Evolutionary conservation across 495 filamentous ascomycete species (phyloP).

Genomic region (Lophiostoma macrostomum): DNA sequence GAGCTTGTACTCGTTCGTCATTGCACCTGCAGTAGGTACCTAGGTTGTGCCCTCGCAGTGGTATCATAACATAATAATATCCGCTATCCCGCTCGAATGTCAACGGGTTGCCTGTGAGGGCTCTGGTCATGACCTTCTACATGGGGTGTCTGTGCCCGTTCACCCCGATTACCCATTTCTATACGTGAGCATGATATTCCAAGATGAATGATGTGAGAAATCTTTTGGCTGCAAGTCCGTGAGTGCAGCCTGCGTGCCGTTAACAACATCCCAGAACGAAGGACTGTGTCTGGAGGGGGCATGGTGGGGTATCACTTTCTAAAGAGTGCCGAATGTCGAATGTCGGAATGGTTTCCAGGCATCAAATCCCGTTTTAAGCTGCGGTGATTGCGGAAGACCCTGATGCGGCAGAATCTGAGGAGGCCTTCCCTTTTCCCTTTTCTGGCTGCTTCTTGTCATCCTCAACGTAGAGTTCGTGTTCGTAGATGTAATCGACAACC

Average conservation of each 20-base stretch:
- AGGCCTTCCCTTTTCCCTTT: conserved; percentile 37
- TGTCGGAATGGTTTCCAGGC: too few relatives aligned
- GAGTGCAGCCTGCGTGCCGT: too few relatives aligned
- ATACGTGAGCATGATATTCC: too few relatives aligned
- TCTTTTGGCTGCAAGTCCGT: background rate
- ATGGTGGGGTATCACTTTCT: too few relatives aligned
- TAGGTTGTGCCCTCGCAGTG: too few relatives aligned
- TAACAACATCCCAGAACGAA: too few relatives aligned
- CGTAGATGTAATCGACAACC: conserved; percentile 64
- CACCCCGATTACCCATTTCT: too few relatives aligned
- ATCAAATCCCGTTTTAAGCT: background rate
- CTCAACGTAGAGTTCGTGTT: conserved; percentile 70
- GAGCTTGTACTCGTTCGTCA: background rate
- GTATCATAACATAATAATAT: conserved; percentile 19
- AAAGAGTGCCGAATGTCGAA: too few relatives aligned
- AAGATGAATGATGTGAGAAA: background rate
- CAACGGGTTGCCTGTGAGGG: conserved; percentile 7
- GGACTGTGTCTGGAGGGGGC: too few relatives aligned
- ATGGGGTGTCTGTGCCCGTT: too few relatives aligned
- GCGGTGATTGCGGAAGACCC: conserved; percentile 8
- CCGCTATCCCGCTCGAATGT: background rate
- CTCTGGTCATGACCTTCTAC: conserved; percentile 1
- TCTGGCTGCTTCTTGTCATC: conserved; percentile 46
- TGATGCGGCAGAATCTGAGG: conserved; percentile 10
- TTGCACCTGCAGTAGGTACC: background rate